Percentiles rank a stretch among this genome's conserved stretches.
These are phyloP conservation scores for Mycena rebaudengoi DNA, from an alignment of 768 basidiomycete genomes.

Conservation along the genomic window DNA sequence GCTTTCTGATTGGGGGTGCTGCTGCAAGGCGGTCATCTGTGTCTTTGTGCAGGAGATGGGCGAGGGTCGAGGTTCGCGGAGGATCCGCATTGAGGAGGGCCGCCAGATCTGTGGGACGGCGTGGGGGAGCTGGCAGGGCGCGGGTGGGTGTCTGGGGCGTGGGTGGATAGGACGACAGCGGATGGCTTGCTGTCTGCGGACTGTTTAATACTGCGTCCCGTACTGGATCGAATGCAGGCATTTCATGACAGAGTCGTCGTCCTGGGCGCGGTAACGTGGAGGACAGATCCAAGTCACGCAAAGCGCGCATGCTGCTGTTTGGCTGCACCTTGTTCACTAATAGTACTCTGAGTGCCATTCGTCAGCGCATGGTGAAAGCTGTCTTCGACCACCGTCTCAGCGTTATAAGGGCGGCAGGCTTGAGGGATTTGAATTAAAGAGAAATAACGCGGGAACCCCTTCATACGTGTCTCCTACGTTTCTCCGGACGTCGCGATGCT, in stretches of 20 bases:
- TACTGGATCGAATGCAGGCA: constrained; percentile 88
- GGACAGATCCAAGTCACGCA: no score
- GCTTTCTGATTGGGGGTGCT: constrained; percentile 35
- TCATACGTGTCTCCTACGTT: no score
- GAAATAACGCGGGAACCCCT: no score
- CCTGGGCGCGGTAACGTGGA: background rate
- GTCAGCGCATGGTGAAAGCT: no score
- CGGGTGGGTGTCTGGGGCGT: constrained; percentile 43
- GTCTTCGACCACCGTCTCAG: no score
- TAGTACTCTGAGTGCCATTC: no score
- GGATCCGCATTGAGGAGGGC: constrained; percentile 75
- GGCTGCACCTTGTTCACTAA: no score
- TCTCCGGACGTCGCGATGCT: no score
- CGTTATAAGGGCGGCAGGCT: no score
- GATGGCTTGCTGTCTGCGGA: constrained; percentile 54
- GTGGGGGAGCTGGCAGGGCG: constrained; percentile 56
- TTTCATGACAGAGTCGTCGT: constrained; percentile 29
- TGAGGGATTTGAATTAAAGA: no score
- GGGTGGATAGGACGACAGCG: constrained; percentile 29
- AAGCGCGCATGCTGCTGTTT: no score
- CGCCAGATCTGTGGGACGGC: constrained; percentile 80
- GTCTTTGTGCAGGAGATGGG: constrained; percentile 50
- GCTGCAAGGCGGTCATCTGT: constrained; percentile 34
- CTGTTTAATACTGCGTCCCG: constrained; percentile 88
- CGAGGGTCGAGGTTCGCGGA: constrained; percentile 52